Percentiles rank a stretch among this genome's conserved stretches.
Evolutionary conservation across 306 rosid species (phyloP).

Genomic region (Arachis stenosperma): DNA sequence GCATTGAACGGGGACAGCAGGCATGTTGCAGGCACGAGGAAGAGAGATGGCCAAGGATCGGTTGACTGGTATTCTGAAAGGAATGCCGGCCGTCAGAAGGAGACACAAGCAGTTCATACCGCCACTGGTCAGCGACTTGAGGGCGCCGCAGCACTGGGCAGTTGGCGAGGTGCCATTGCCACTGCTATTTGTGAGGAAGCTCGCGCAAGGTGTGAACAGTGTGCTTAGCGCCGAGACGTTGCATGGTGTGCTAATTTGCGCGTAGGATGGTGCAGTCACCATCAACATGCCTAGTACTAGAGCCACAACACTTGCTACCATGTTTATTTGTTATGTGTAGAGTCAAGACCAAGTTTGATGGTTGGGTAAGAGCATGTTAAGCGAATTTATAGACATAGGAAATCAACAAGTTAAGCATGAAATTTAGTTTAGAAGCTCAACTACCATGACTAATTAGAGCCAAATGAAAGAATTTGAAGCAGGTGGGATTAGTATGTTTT

Average conservation of each 20-base stretch:
- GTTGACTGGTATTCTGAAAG: conserved; percentile 67
- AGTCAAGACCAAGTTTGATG: conserved; percentile 35
- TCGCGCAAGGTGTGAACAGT: conserved; percentile 68
- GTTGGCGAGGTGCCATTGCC: conserved; percentile 66
- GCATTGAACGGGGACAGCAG: conserved; percentile 78
- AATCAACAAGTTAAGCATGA: conserved; percentile 25
- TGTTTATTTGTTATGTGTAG: neutral
- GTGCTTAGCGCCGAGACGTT: conserved; percentile 46
- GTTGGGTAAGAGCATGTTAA: conserved; percentile 22
- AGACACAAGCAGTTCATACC: conserved; percentile 73
- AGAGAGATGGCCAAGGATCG: conserved; percentile 73
- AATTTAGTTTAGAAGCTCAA: conserved; percentile 76
- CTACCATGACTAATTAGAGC: conserved; percentile 57
- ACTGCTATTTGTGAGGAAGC: conserved; percentile 63
- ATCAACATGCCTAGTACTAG: conserved; percentile 39
- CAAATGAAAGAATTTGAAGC: conserved; percentile 36
- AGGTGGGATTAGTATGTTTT: conserved; percentile 41
- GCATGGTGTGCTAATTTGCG: conserved; percentile 70
- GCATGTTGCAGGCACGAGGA: conserved; percentile 85
- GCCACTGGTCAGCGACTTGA: conserved; percentile 54
- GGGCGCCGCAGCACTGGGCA: conserved; percentile 59
- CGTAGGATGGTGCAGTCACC: conserved; percentile 45
- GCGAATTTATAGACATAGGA: conserved; percentile 56
- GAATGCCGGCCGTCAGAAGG: conserved; percentile 55
- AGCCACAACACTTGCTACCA: conserved; percentile 46